Evolutionary conservation across 2,329 filamentous ascomycete species (phyloP).

Genomic region (Cercospora citrullina): DNA sequence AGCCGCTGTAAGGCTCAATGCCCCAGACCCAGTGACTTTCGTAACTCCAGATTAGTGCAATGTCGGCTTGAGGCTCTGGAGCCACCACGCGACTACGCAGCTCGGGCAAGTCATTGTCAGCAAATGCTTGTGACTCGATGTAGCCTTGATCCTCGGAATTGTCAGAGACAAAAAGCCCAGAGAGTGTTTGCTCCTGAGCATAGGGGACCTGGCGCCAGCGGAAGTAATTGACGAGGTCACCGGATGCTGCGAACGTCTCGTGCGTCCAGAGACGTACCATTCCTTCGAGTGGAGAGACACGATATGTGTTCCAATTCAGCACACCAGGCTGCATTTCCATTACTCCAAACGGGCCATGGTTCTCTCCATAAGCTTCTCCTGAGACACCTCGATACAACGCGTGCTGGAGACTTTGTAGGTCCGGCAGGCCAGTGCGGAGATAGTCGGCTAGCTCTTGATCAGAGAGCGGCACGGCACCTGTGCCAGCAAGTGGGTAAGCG

Average conservation of each 20-base stretch:
- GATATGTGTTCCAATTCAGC: slow-evolving; percentile 29
- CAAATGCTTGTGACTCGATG: slow-evolving; percentile 24
- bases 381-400: slow-evolving; percentile 28
- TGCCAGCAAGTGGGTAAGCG: slow-evolving; percentile 27
- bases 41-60: slow-evolving; percentile 29
- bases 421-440: slow-evolving; percentile 28
- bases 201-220: slow-evolving; percentile 30
- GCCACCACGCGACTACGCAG: background rate
- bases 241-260: slow-evolving; percentile 29
- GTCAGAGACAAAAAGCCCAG: slow-evolving; percentile 27
- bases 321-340: slow-evolving; percentile 34
- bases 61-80: slow-evolving; percentile 22
- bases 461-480: slow-evolving; percentile 18
- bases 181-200: slow-evolving; percentile 30
- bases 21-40: slow-evolving; percentile 29
- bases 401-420: slow-evolving; percentile 28
- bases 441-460: slow-evolving; percentile 26
- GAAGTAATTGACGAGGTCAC: slow-evolving; percentile 32
- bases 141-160: slow-evolving; percentile 27
- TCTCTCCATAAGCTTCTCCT: slow-evolving; percentile 23
- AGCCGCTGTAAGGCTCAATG: slow-evolving; percentile 30
- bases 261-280: slow-evolving; percentile 32
- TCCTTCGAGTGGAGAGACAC: slow-evolving; percentile 29
- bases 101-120: slow-evolving; percentile 22
- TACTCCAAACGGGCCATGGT: slow-evolving; percentile 28